phyloP scores from a whole-genome alignment of 441 rosid species.

The Adansonia gregorii region DNA sequence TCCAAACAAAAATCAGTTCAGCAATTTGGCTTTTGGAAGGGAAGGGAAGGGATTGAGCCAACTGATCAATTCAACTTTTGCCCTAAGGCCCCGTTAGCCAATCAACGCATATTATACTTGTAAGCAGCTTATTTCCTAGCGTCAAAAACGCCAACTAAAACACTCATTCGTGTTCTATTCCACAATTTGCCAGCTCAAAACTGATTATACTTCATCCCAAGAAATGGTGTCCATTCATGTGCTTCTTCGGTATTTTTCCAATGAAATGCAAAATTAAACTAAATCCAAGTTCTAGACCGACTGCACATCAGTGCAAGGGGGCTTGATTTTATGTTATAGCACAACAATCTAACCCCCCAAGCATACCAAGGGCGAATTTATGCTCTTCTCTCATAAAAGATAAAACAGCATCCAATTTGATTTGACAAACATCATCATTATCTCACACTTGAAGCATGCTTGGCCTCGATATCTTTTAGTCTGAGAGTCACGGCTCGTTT shows the following conservation, averaged over 20 bases:
- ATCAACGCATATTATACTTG: too few relatives aligned
- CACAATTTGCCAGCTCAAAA: not conserved
- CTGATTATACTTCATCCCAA: not conserved
- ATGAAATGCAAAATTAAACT: slow-evolving; percentile 1
- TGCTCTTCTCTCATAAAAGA: not conserved
- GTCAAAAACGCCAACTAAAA: not conserved
- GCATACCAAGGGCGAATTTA: not conserved
- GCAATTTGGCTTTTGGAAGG: too few relatives aligned
- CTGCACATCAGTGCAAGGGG: not conserved
- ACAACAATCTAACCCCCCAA: not conserved
- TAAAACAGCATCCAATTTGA: not conserved
- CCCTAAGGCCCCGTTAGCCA: too few relatives aligned
- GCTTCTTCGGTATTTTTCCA: not conserved
- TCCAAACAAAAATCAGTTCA: too few relatives aligned
- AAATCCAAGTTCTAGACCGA: not conserved
- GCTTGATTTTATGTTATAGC: not conserved
- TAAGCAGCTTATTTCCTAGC: not conserved
- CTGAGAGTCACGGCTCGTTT: slow-evolving; percentile 8
- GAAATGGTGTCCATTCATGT: not conserved
- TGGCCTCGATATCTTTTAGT: not conserved
- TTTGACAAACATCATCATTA: not conserved
- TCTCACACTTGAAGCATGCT: slow-evolving; percentile 10
- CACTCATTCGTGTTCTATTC: not conserved
- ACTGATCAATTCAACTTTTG: too few relatives aligned
- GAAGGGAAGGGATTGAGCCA: too few relatives aligned